Conservation (phyloP, 768 basidiomycete genomes). For the Suillus weaverae region DNA sequence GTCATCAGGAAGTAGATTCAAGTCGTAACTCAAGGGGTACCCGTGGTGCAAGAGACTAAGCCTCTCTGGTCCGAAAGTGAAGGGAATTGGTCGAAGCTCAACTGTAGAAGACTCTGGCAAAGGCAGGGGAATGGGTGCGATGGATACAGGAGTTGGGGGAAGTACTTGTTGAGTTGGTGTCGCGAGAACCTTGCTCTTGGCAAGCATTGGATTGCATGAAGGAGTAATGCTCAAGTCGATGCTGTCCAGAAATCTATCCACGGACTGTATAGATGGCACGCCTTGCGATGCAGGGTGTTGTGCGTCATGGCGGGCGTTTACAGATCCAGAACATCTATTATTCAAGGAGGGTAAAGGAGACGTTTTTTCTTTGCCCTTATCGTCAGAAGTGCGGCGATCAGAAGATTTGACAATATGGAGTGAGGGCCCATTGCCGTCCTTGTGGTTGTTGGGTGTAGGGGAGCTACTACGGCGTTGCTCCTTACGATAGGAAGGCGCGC, state of each 20-base stretch:
- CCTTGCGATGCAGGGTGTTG: background rate
- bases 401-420: background rate
- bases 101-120: slow-evolving; percentile 17
- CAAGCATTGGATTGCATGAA: background rate
- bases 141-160: slow-evolving; percentile 14
- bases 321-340: background rate
- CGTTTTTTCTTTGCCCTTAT: background rate
- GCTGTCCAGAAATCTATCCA: slow-evolving; percentile 25
- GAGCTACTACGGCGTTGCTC: background rate
- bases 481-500: slow-evolving; percentile 2
- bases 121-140: slow-evolving; percentile 12
- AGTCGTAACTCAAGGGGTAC: slow-evolving; percentile 29
- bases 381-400: background rate
- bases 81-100: slow-evolving; percentile 8
- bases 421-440: background rate
- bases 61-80: slow-evolving; percentile 10
- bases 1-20: slow-evolving; percentile 30
- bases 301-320: background rate
- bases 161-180: slow-evolving; percentile 10
- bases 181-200: slow-evolving; percentile 10
- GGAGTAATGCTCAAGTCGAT: slow-evolving; percentile 19
- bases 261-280: slow-evolving; percentile 11
- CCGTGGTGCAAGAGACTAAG: slow-evolving; percentile 29
- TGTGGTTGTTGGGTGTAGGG: background rate
- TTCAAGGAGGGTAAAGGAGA: background rate